Evolutionary conservation across 2,329 filamentous ascomycete genomes (phyloP), one percentile per base, ranked within the genome.

Genomic region (Colletotrichum sp.): DNA sequence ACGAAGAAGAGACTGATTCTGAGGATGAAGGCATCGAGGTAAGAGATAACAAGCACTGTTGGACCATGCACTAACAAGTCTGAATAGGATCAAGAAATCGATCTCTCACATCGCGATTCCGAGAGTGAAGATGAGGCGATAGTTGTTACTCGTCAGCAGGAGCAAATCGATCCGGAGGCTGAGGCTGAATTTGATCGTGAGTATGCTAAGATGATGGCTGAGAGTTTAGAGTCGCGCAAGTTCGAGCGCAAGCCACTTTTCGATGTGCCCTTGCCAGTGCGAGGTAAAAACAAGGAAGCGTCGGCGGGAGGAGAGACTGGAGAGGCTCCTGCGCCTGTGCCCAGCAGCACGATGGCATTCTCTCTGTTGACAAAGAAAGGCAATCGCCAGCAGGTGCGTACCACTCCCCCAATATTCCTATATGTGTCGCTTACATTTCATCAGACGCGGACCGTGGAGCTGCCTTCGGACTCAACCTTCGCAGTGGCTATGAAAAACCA

Each of bases 121-220:
- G 93, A 93, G 55, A 94, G 93, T 12, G 93, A 95, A 76, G 96
- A 98, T 78, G 96, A 99, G 83, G 92, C 95, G 28, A 98, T 99
- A 79, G 91, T 98, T 59, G 96, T 99, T 64, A 98, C 95, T 60
- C 93, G 96, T 76, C 94, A 96, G 81, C 95, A 98, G 83, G 95
- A 98, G 83, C 92, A 96, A 80, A 90, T 96, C 72, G 96, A 99
- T 79, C 96, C 96, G 1, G 96, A 98, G 85, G 95, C 94, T 55
- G 97, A 99, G 82, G 97, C 96, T 8, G 97, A 99, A 57, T 99
- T 99, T 83, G 98, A 99, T 82, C 95, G 96, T 80, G 97, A 99
- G 85, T 97, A 98, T 84, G 96, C 97, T 48, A 98, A 98, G 85
- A 95, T 99, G 92, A 99, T 99, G 96, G 92, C 96, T 67, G 97